Percentiles rank a stretch among this genome's conserved stretches.
These are phyloP conservation scores for Plenodomus biglobosus DNA, from an alignment of 2,329 filamentous ascomycete species.

Conservation along the genomic window DNA sequence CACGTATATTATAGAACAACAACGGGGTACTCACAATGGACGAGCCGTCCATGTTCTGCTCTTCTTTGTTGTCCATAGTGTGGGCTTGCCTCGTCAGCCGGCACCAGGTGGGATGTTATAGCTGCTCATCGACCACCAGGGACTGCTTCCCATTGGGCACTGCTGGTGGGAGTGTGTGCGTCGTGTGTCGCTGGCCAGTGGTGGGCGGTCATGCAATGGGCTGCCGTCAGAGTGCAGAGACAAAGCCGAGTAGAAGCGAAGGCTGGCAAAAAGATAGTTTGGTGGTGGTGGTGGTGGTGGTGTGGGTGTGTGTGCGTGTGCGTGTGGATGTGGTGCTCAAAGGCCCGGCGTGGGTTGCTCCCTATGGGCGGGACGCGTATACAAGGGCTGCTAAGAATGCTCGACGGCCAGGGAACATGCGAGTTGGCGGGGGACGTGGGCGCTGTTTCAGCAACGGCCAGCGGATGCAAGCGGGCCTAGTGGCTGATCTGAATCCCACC, in stretches of 20 bases:
- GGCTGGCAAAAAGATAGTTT: neutral
- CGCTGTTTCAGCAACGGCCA: constrained; percentile 27
- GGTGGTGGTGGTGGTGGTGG: constrained; percentile 2
- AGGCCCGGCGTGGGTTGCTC: constrained; percentile 8
- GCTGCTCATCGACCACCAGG: constrained; percentile 37
- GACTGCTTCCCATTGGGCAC: constrained; percentile 37
- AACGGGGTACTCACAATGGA: constrained; percentile 63
- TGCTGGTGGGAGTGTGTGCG: constrained; percentile 16
- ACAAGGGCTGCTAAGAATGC: constrained; percentile 33
- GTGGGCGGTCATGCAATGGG: constrained; percentile 24
- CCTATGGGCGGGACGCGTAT: constrained; percentile 22
- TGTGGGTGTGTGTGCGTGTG: constrained; percentile 2
- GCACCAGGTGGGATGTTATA: constrained; percentile 34
- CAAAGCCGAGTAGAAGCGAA: constrained; percentile 5
- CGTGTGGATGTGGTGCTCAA: constrained; percentile 1
- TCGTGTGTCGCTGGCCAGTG: constrained; percentile 5
- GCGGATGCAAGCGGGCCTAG: constrained; percentile 2
- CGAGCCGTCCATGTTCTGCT: constrained; percentile 71
- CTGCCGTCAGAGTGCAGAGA: neutral
- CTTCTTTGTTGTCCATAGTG: constrained; percentile 40
- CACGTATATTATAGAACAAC: neutral
- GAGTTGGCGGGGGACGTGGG: constrained; percentile 22
- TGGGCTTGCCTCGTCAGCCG: constrained; percentile 35
- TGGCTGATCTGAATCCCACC: neutral
- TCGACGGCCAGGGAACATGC: constrained; percentile 23